A percentile compares a stretch with the other conserved stretches of the same genome.
Conservation (phyloP, 257 asterid species). For the Nicotiana knightiana region DNA sequence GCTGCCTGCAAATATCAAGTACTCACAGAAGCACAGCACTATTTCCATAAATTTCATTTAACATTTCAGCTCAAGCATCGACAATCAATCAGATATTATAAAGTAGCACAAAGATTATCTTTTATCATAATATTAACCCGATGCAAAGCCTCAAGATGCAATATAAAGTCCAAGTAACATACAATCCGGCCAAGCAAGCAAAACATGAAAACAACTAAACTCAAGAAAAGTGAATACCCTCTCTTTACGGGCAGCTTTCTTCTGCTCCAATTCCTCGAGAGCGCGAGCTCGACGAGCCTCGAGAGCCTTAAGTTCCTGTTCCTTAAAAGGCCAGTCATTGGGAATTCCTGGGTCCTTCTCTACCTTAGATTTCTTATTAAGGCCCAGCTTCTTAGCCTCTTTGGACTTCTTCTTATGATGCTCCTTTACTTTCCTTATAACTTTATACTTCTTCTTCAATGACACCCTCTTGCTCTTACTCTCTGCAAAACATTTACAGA, state of each 20-base stretch:
- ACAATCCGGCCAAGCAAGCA: background rate
- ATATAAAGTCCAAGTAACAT: background rate
- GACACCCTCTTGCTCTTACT: slow-evolving; percentile 90
- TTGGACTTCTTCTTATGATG: slow-evolving; percentile 90
- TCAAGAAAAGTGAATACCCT: slow-evolving; percentile 40
- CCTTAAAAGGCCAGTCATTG: slow-evolving; percentile 96
- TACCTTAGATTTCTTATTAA: slow-evolving; percentile 46
- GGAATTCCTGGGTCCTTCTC: slow-evolving; percentile 96
- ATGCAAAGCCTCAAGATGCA: background rate
- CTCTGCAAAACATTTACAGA: slow-evolving; percentile 35
- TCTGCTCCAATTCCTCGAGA: slow-evolving; percentile 64
- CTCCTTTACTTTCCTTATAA: slow-evolving; percentile 73
- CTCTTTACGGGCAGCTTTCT: slow-evolving; percentile 91
- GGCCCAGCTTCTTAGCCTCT: slow-evolving; percentile 68
- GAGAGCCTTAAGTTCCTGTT: slow-evolving; percentile 85
- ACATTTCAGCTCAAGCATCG: background rate
- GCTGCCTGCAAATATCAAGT: background rate
- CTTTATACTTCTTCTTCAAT: slow-evolving; percentile 81
- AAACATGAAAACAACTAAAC: background rate
- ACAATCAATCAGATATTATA: background rate
- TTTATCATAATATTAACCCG: background rate
- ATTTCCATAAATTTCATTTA: background rate
- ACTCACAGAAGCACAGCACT: background rate
- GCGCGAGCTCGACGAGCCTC: slow-evolving; percentile 73
- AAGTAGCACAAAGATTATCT: background rate